Percentiles rank a stretch among this genome's conserved stretches.
Evolutionary conservation across 169 alveolate genomes (phyloP).

Genomic region (Cryptosporidium sp.): DNA sequence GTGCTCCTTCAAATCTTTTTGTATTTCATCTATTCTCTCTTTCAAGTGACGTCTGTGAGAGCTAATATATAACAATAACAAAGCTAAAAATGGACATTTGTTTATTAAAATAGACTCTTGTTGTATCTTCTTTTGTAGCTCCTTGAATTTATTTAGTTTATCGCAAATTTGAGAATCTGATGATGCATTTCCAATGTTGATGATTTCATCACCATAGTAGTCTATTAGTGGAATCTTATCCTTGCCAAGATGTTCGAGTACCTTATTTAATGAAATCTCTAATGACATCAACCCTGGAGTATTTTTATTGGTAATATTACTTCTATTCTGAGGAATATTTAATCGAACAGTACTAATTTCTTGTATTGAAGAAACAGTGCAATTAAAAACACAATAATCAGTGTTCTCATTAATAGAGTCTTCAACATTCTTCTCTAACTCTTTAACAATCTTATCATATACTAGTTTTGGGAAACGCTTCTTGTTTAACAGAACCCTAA

Average conservation of each 20-base stretch:
- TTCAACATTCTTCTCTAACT: conserved; percentile 23
- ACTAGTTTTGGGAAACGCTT: conserved; percentile 28
- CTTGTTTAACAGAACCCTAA: conserved; percentile 40
- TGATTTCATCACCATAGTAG: conserved; percentile 64
- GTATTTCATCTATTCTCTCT: conserved; percentile 7
- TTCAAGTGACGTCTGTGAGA: conserved; percentile 32
- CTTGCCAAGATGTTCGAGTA: conserved; percentile 30
- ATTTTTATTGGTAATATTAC: conserved; percentile 1
- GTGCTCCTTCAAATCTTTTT: conserved; percentile 7
- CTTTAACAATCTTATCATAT: conserved; percentile 8
- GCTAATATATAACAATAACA: conserved; percentile 25
- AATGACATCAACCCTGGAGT: conserved; percentile 14
- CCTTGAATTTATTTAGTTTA: conserved; percentile 4
- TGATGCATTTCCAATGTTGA: conserved; percentile 33
- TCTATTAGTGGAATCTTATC: conserved; percentile 46
- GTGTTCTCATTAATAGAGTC: conserved; percentile 13
- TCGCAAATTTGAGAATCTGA: conserved; percentile 4
- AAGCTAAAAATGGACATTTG: conserved; percentile 23
- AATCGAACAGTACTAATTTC: conserved; percentile 72
- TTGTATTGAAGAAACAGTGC: conserved; percentile 36
- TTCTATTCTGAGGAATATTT: conserved; percentile 50
- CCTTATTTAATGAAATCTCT: conserved; percentile 56
- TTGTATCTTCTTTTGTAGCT: conserved; percentile 15
- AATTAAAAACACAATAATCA: conserved; percentile 25
- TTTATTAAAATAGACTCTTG: conserved; percentile 9